Base-by-base conservation (phyloP, 768 basidiomycete species). In the Rhodotorula paludigena region DNA sequence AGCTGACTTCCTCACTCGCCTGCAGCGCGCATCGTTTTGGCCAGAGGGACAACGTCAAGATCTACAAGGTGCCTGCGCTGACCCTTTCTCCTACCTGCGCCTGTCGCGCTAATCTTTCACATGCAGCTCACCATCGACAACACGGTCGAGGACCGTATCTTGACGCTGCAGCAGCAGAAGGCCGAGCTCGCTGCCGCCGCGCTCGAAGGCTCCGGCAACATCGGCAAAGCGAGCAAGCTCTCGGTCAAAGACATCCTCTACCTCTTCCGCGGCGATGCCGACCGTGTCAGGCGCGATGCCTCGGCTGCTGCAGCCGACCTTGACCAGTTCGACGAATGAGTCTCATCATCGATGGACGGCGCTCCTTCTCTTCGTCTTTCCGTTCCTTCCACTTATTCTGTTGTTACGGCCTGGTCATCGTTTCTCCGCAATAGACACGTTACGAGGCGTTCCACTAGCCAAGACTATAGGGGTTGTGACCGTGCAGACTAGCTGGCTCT, bases 121-220 rank as follows among this genome's bases (percentile, higher is more conserved):
- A 36, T 48, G n/a, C 47, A 51, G 33, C 60, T 60, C 32, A 48
- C 28, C 2, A 54, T 61, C 42, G 42, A 42, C 60, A 15, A 49
- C 38, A 35, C 42, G 54, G 47, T 44, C 25, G 92, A 94, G 75
- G 86, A 90, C 74, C 86, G 92, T 54, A 91, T 94, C 69, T 80
- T 93, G 41, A 81, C 80, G 73, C 83, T 98, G n/a, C 94, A 98
- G 77, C 86, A 89, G n/a, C 84, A 86, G 78, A 98, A 98, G 80
- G 85, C 92, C 9, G 86, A 85, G 55, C 82, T 98, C 2, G 85
- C 93, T 3, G 82, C 82, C 33, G 90, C 92, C 2, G 90, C 92
- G 0, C 78, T 97, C 64, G 87, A 89, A 39, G 94, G 94, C 15
- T 87, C 90, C 79, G 91, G 88, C 78, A 82, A 89, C 76, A 89